Conservation (phyloP, 805 yeast genomes). For the Lipomyces mesembrius region DNA sequence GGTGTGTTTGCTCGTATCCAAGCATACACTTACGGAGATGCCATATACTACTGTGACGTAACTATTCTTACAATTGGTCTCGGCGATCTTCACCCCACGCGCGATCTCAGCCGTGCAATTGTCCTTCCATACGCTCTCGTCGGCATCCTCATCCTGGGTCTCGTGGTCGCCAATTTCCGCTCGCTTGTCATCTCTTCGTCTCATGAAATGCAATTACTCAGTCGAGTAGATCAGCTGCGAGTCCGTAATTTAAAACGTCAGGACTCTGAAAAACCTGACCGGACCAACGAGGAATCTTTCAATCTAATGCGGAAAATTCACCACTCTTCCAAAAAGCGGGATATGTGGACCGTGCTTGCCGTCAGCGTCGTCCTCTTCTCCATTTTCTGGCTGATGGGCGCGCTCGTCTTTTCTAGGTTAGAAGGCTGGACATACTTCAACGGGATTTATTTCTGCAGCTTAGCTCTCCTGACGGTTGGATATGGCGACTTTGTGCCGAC, state of each 20-base stretch:
- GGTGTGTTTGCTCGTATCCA: slow-evolving; percentile 57
- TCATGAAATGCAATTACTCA: slow-evolving; percentile 68
- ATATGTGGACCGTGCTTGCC: slow-evolving; percentile 42
- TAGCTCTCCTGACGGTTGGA: slow-evolving; percentile 80
- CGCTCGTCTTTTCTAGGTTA: slow-evolving; percentile 59
- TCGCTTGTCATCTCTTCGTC: slow-evolving; percentile 65
- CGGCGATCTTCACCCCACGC: slow-evolving; percentile 69
- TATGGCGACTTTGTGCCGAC: slow-evolving; percentile 77
- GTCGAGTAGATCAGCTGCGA: slow-evolving; percentile 61
- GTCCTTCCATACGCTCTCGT: slow-evolving; percentile 65
- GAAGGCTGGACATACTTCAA: slow-evolving; percentile 78
- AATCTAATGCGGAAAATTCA: slow-evolving; percentile 60
- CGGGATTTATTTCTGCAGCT: slow-evolving; percentile 73
- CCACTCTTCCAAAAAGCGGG: slow-evolving; percentile 28
- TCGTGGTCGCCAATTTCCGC: slow-evolving; percentile 71
- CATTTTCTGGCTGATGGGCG: slow-evolving; percentile 74
- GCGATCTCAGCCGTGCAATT: slow-evolving; percentile 60
- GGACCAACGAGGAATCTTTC: slow-evolving; percentile 52
- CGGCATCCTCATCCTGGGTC: slow-evolving; percentile 75
- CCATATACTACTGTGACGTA: slow-evolving; percentile 72
- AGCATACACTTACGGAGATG: slow-evolving; percentile 61
- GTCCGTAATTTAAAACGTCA: slow-evolving; percentile 43
- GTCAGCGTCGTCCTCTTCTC: slow-evolving; percentile 26
- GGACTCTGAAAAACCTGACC: neutral
- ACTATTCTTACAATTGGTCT: slow-evolving; percentile 79